Percentiles rank a stretch among this genome's conserved stretches.
These are phyloP conservation scores for Fistulinella cinereoalba DNA, from an alignment of 1,284 basidiomycete genomes.

Conservation along the genomic window DNA sequence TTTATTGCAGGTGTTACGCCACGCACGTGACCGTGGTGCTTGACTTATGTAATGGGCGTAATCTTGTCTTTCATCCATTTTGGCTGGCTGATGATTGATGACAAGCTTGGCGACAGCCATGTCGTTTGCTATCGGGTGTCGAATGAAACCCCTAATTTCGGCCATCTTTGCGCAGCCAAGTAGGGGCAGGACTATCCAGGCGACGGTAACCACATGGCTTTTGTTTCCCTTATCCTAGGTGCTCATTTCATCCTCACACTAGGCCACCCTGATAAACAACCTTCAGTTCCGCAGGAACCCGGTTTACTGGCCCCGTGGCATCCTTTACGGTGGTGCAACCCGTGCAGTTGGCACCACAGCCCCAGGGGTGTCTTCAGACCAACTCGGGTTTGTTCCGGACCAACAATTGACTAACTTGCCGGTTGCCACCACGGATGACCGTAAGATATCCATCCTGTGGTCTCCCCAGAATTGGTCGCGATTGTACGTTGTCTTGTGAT, in stretches of 20 bases:
- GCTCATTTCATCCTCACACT: too few species aligned
- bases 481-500: conserved; percentile 49
- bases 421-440: conserved; percentile 52
- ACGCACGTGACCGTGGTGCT: too few species aligned
- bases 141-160: background rate
- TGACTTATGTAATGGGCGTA: too few species aligned
- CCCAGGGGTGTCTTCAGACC: conserved; percentile 24
- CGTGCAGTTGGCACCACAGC: conserved; percentile 7
- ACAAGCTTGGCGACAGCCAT: conserved; percentile 2
- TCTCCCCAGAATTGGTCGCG: conserved; percentile 61
- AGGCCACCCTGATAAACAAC: too few species aligned
- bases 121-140: conserved; percentile 7
- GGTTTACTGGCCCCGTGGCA: conserved; percentile 4
- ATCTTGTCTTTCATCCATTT: too few species aligned
- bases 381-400: conserved; percentile 25
- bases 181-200: background rate
- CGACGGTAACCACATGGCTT: conserved; percentile 1
- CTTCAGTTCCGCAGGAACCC: background rate
- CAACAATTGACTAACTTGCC: conserved; percentile 43
- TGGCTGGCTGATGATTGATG: background rate
- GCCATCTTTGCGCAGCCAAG: too few species aligned
- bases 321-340: background rate
- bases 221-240: too few species aligned
- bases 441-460: conserved; percentile 67
- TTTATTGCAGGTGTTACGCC: too few species aligned